These are phyloP conservation scores for Euphorbia corollata DNA, from an alignment of 441 rosid genomes.

Conservation along the genomic window DNA sequence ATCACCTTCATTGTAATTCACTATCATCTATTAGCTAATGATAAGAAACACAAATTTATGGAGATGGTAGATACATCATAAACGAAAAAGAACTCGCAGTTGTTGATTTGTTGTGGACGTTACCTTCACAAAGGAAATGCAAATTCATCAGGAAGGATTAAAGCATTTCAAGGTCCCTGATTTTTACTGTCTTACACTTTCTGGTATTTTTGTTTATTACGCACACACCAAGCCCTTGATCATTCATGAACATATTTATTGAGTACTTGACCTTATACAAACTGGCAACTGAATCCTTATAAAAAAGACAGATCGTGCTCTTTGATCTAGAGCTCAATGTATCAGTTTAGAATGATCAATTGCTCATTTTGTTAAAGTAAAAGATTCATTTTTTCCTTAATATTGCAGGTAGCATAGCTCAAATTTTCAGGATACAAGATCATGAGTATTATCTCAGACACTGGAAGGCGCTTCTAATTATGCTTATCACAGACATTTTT, in stretches of 20 bases:
- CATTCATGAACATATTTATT: not conserved
- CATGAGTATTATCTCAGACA: conserved; percentile 67
- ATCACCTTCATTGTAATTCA: not conserved
- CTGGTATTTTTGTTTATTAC: no score
- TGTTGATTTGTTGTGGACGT: no score
- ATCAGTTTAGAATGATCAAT: no score
- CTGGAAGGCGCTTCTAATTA: conserved; percentile 85
- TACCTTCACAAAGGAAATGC: no score
- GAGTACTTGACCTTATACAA: not conserved
- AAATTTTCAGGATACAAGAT: conserved; percentile 88
- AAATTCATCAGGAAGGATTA: not conserved
- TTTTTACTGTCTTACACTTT: no score
- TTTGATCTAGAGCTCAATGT: not conserved
- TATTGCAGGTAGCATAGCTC: conserved; percentile 82
- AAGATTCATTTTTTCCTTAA: not conserved
- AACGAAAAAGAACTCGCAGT: no score
- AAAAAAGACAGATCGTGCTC: not conserved
- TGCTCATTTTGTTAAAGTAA: not conserved
- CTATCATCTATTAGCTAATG: not conserved
- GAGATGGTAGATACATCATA: not conserved
- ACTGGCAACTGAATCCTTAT: no score
- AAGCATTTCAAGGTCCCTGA: no score
- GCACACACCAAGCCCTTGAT: not conserved
- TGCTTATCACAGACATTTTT: conserved; percentile 65
- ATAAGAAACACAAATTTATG: not conserved